Evolutionary conservation across 2,329 filamentous ascomycete genomes (phyloP).

Genomic region (Trichothecium sympodiale): DNA sequence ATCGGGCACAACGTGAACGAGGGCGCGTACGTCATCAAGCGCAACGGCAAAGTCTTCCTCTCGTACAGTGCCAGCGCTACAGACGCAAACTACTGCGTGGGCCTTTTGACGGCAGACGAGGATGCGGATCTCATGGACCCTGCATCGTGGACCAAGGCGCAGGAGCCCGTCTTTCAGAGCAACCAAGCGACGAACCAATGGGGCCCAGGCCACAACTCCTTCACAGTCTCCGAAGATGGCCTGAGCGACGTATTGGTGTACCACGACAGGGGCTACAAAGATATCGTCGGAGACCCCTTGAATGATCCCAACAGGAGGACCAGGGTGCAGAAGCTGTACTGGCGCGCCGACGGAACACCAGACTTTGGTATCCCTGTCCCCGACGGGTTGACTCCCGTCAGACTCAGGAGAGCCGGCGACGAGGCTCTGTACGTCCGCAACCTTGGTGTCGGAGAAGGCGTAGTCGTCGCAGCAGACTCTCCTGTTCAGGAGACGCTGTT

Average conservation of each 20-base stretch:
- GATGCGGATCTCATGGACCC: slow-evolving; percentile 13
- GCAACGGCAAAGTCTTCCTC: slow-evolving; percentile 9
- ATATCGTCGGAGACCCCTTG: slow-evolving; percentile 16
- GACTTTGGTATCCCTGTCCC: slow-evolving; percentile 18
- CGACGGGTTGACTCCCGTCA: slow-evolving; percentile 10
- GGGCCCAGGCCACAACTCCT: slow-evolving; percentile 18
- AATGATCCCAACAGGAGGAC: slow-evolving; percentile 14
- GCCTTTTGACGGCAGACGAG: slow-evolving; percentile 11
- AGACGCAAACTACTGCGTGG: slow-evolving; percentile 17
- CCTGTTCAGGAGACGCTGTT: slow-evolving; percentile 12
- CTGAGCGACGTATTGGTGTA: slow-evolving; percentile 16
- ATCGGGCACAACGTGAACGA: slow-evolving; percentile 11
- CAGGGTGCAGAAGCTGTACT: slow-evolving; percentile 19
- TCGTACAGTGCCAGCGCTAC: slow-evolving; percentile 12
- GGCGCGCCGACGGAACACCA: slow-evolving; percentile 16
- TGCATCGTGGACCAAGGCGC: slow-evolving; percentile 13
- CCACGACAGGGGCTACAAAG: slow-evolving; percentile 13
- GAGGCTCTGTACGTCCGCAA: slow-evolving; percentile 8
- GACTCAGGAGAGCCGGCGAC: slow-evolving; percentile 8
- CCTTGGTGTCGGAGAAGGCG: background rate
- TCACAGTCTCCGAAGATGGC: slow-evolving; percentile 17
- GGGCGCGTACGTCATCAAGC: slow-evolving; percentile 9
- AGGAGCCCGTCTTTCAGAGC: slow-evolving; percentile 14
- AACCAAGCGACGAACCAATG: slow-evolving; percentile 15
- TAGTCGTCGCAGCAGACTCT: slow-evolving; percentile 1